Evolutionary conservation across 2,329 filamentous ascomycete species (phyloP).

Genomic region (Trichoderma sp.): DNA sequence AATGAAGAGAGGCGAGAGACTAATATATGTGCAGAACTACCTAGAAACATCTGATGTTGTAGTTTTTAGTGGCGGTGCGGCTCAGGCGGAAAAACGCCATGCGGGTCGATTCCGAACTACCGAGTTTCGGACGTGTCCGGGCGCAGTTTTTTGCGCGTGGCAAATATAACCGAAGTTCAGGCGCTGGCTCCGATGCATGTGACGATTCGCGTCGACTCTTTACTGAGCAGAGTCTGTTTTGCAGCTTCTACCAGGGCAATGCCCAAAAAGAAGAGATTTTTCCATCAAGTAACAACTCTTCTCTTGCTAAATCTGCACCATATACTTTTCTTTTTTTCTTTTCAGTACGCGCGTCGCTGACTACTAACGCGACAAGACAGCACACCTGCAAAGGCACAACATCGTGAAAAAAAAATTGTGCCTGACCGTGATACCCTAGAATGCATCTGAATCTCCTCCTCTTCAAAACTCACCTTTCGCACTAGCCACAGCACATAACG

Average conservation of each 20-base stretch:
- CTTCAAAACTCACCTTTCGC: neutral
- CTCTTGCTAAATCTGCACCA: too few relatives aligned
- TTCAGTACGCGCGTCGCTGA: neutral
- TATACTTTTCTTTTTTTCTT: too few relatives aligned
- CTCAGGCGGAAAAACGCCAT: conserved; percentile 8
- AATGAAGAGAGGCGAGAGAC: neutral
- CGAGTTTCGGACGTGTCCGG: neutral
- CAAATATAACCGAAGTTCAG: neutral
- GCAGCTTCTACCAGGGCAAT: neutral
- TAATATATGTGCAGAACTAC: neutral
- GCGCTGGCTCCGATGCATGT: neutral
- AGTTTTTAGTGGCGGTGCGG: conserved; percentile 13
- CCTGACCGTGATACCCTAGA: neutral
- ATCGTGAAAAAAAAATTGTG: neutral
- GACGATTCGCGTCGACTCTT: neutral
- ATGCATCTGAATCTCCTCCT: neutral
- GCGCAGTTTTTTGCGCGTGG: neutral
- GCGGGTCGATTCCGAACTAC: conserved; percentile 16
- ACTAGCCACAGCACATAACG: neutral
- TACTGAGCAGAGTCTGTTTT: neutral
- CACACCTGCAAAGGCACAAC: neutral
- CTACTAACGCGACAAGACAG: neutral
- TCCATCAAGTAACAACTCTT: too few relatives aligned
- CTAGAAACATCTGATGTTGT: neutral
- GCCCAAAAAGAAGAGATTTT: too few relatives aligned